A percentile compares a stretch with the other conserved stretches of the same genome.
Conservation (phyloP, 495 filamentous ascomycete genomes). For the Penicillium paxilli region DNA sequence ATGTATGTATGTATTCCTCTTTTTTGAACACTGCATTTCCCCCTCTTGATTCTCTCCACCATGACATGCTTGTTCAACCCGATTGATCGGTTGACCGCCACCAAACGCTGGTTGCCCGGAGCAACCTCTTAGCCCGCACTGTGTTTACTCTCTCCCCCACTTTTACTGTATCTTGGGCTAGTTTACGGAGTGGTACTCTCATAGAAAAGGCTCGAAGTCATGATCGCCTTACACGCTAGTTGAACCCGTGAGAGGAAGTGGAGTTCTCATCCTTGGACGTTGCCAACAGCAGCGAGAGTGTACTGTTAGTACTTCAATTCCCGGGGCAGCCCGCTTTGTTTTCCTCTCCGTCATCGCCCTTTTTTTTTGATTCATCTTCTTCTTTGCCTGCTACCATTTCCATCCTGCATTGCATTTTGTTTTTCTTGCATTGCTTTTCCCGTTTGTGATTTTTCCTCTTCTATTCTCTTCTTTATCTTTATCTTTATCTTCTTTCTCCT, state of each 20-base stretch:
- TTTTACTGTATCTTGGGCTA: too few species aligned
- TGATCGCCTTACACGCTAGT: slow-evolving; percentile 29
- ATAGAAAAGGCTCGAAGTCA: too few species aligned
- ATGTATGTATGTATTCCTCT: too few species aligned
- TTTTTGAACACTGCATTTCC: too few species aligned
- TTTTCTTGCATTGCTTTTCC: slow-evolving; percentile 18
- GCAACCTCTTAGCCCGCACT: slow-evolving; percentile 36
- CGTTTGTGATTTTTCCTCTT: too few species aligned
- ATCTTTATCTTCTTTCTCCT: background rate
- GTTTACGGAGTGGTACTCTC: too few species aligned
- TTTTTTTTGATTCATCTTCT: slow-evolving; percentile 22
- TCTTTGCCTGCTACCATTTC: slow-evolving; percentile 9
- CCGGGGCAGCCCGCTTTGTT: slow-evolving; percentile 23
- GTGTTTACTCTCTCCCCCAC: slow-evolving; percentile 39
- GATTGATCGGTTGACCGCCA: slow-evolving; percentile 21
- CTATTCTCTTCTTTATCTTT: background rate
- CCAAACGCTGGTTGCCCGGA: slow-evolving; percentile 35
- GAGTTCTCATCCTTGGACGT: slow-evolving; percentile 31
- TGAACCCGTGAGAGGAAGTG: slow-evolving; percentile 16
- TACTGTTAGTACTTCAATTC: slow-evolving; percentile 30
- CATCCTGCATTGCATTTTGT: slow-evolving; percentile 21
- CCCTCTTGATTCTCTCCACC: background rate
- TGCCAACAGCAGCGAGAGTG: slow-evolving; percentile 26
- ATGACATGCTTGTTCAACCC: slow-evolving; percentile 6
- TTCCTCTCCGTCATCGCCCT: slow-evolving; percentile 21